A percentile compares a stretch with the other conserved stretches of the same genome.
phyloP scores from a whole-genome alignment of 768 basidiomycete genomes.

The Xanthoconium purpureum region DNA sequence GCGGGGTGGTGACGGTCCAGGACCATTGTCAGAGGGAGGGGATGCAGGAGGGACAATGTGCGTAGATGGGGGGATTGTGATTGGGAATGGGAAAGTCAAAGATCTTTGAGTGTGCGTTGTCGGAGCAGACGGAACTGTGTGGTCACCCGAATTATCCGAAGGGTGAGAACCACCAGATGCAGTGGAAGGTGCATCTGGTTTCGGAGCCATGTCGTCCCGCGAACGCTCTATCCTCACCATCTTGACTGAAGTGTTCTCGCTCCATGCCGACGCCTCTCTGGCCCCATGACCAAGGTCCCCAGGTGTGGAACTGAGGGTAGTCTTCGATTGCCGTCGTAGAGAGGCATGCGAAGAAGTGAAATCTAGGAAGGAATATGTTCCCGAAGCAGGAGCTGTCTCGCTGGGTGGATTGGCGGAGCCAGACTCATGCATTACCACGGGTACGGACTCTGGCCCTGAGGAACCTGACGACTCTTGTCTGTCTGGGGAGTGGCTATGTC shows the following conservation, averaged over 20 bases:
- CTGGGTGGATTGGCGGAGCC: constrained; percentile 15
- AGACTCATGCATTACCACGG: constrained; percentile 29
- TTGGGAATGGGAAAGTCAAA: constrained; percentile 43
- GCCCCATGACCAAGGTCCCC: constrained; percentile 26
- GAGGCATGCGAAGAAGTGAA: constrained; percentile 28
- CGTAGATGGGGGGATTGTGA: constrained; percentile 44
- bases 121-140: constrained; percentile 16
- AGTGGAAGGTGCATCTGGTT: constrained; percentile 34
- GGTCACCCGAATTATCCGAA: constrained; percentile 23
- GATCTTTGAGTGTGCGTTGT: constrained; percentile 25
- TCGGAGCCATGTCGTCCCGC: constrained; percentile 13
- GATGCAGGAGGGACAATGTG: constrained; percentile 27
- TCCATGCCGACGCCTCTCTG: constrained; percentile 10
- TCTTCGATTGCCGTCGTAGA: constrained; percentile 25
- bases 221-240: constrained; percentile 20
- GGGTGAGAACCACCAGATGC: constrained; percentile 29
- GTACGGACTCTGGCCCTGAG: constrained; percentile 30
- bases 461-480: constrained; percentile 22
- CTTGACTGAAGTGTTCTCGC: constrained; percentile 17
- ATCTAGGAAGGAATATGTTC: constrained; percentile 34
- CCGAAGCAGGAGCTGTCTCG: constrained; percentile 26
- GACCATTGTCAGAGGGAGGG: constrained; percentile 13
- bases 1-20: constrained; percentile 20
- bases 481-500: constrained; percentile 15
- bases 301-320: constrained; percentile 26